Conservation (phyloP, 75 land plant species). For the Selaginella tamariscina region DNA sequence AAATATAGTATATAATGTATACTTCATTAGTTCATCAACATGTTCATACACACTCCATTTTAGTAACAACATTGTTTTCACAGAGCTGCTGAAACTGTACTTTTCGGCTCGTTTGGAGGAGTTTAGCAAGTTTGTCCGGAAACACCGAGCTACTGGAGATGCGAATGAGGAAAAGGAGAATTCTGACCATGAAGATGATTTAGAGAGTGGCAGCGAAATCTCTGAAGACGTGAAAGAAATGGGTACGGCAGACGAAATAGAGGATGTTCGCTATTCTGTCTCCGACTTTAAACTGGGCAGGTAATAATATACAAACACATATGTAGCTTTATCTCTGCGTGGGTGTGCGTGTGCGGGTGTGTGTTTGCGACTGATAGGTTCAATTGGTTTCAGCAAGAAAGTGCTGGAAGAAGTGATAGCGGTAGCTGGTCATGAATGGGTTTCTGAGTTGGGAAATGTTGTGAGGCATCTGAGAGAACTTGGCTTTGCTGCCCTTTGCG, state of each 20-base stretch:
- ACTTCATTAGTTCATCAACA: too few relatives aligned
- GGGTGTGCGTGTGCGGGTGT: too few relatives aligned
- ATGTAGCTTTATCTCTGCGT: too few relatives aligned
- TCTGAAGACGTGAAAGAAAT: background rate
- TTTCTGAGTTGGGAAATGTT: conserved; percentile 53
- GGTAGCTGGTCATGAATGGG: conserved; percentile 35
- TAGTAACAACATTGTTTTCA: background rate
- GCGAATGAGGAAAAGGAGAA: conserved; percentile 14
- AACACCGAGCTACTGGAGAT: conserved; percentile 17
- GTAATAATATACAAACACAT: too few relatives aligned
- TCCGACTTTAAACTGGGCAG: too few relatives aligned
- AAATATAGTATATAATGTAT: too few relatives aligned
- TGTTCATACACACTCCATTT: too few relatives aligned
- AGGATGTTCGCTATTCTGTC: too few relatives aligned
- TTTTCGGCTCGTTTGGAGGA: conserved; percentile 73
- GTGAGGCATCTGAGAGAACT: conserved; percentile 60
- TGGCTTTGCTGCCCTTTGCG: conserved; percentile 87
- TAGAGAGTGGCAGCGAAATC: conserved; percentile 30
- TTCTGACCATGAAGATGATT: conserved; percentile 17
- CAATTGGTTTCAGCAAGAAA: background rate
- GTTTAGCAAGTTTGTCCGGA: conserved; percentile 42
- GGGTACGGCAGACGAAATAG: conserved; percentile 21
- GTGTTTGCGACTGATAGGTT: too few relatives aligned
- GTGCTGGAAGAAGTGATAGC: conserved; percentile 10
- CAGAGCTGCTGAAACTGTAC: conserved; percentile 62